These are phyloP conservation scores for Thielaviopsis populi DNA, from an alignment of 2,329 filamentous ascomycete species.

Conservation along the genomic window DNA sequence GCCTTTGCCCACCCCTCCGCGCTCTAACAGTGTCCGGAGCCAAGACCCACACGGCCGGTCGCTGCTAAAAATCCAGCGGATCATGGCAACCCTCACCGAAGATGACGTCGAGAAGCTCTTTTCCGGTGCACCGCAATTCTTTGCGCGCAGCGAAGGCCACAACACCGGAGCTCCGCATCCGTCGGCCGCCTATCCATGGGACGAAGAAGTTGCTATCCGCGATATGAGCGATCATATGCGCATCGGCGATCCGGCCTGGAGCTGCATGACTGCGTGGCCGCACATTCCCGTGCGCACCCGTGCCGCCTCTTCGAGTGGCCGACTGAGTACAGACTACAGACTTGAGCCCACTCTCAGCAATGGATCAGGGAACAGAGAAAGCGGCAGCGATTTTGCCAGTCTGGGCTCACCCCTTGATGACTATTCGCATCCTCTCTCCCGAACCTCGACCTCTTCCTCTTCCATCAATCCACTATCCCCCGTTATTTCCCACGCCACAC, in stretches of 20 bases:
- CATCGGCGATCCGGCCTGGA: slow-evolving; percentile 49
- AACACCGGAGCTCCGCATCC: slow-evolving; percentile 46
- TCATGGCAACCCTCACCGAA: slow-evolving; percentile 44
- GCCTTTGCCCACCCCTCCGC: slow-evolving; percentile 40
- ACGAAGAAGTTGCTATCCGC: slow-evolving; percentile 43
- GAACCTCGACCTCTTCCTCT: slow-evolving; percentile 18
- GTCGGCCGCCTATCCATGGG: slow-evolving; percentile 52
- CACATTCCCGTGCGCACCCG: slow-evolving; percentile 33
- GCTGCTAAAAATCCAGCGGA: slow-evolving; percentile 38
- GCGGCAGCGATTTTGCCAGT: slow-evolving; percentile 6
- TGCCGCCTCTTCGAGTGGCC: neutral
- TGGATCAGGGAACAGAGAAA: slow-evolving; percentile 23
- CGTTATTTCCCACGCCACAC: slow-evolving; percentile 16
- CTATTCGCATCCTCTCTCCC: slow-evolving; percentile 12
- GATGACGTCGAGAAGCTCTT: slow-evolving; percentile 54
- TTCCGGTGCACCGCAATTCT: slow-evolving; percentile 61
- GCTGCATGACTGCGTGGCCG: slow-evolving; percentile 46
- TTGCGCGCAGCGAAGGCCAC: slow-evolving; percentile 44
- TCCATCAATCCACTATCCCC: slow-evolving; percentile 27
- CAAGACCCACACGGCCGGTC: slow-evolving; percentile 29
- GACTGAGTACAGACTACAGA: neutral
- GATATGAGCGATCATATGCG: slow-evolving; percentile 51
- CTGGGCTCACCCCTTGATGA: slow-evolving; percentile 12
- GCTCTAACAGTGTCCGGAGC: slow-evolving; percentile 23
- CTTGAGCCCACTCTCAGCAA: slow-evolving; percentile 6